phyloP scores from a whole-genome alignment of 1,284 basidiomycete species.

The Irpex sp. region DNA sequence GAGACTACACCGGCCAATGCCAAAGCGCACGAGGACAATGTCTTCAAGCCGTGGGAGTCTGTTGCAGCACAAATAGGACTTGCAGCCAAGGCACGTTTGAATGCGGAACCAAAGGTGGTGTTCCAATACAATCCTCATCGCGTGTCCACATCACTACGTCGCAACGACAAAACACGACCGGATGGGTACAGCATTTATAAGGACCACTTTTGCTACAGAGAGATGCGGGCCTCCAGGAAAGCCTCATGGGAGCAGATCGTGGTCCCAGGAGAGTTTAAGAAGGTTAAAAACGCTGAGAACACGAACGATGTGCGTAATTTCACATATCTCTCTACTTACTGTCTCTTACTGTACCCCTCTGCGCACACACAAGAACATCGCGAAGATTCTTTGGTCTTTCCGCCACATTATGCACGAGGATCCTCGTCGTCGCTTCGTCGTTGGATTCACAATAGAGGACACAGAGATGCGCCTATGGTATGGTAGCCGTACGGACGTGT shows the following conservation, averaged over 20 bases:
- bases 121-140: neutral
- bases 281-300: neutral
- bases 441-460: constrained; percentile 10
- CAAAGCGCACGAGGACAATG: neutral
- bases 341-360: too few species aligned
- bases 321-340: neutral
- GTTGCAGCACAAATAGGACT: neutral
- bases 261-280: constrained; percentile 6
- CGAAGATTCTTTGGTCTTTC: constrained; percentile 5
- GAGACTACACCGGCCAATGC: neutral
- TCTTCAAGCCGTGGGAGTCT: neutral
- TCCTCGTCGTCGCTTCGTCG: constrained; percentile 5
- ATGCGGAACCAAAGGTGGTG: neutral
- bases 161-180: neutral
- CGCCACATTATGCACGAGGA: constrained; percentile 8
- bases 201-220: neutral
- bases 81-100: neutral
- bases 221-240: neutral
- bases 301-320: neutral
- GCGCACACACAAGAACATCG: neutral
- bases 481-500: neutral
- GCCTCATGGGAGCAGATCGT: neutral
- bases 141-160: neutral
- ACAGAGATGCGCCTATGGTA: constrained; percentile 8
- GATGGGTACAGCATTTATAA: neutral